A percentile compares a stretch with the other conserved stretches of the same genome.
phyloP scores from a whole-genome alignment of 106 monocot species.

The Acanthochlamys bracteata region DNA sequence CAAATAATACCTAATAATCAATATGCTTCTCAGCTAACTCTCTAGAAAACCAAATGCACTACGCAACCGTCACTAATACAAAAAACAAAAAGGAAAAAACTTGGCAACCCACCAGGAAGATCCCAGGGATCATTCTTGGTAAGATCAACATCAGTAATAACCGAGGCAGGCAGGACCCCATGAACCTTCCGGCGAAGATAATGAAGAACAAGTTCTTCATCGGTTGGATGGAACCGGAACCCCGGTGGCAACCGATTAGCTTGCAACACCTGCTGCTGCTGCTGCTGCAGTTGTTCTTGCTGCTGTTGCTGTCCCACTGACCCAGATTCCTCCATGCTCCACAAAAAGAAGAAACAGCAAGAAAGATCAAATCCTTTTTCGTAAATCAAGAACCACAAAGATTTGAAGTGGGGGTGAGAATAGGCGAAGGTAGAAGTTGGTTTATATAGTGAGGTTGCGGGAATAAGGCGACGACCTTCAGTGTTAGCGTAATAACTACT shows the following conservation, averaged over 20 bases:
- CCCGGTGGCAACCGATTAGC: conserved; percentile 53
- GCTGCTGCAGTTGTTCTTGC: too few relatives aligned
- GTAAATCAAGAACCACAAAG: background rate
- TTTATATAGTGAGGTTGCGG: conserved; percentile 23
- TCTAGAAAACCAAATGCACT: background rate
- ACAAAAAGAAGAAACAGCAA: background rate
- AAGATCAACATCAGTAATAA: conserved; percentile 72
- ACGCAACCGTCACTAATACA: background rate
- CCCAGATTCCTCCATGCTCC: conserved; percentile 6
- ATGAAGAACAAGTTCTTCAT: conserved; percentile 73
- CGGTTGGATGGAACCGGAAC: conserved; percentile 81
- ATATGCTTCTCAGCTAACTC: background rate
- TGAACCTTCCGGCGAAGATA: conserved; percentile 68
- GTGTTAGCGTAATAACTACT: conserved; percentile 11
- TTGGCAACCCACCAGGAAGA: conserved; percentile 36
- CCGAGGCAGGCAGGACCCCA: conserved; percentile 43
- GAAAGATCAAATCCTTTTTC: background rate
- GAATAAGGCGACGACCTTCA: conserved; percentile 6
- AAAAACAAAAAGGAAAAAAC: background rate
- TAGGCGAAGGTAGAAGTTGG: background rate
- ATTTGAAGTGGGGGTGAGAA: background rate
- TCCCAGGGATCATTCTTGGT: conserved; percentile 59
- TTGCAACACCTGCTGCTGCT: background rate
- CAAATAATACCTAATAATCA: background rate
- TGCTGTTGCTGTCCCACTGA: too few relatives aligned